A percentile compares a stretch with the other conserved stretches of the same genome.
phyloP scores from a whole-genome alignment of 139 green algal species.

The Coccomyxa sp. region DNA sequence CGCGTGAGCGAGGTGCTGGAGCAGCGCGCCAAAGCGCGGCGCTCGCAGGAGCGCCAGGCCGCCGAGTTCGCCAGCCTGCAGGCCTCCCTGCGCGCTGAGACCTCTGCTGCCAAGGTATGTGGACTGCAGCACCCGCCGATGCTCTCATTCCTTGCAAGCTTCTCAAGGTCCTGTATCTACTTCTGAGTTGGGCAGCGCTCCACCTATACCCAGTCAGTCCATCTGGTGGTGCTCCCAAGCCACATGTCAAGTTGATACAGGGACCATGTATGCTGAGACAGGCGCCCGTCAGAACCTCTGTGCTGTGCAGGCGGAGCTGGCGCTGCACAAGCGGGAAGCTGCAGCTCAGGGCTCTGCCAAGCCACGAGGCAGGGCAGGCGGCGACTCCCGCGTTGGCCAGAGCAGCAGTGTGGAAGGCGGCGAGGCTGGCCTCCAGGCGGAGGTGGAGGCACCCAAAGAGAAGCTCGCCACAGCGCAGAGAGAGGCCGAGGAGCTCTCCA shows the following conservation, averaged over 20 bases:
- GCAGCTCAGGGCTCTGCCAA: background rate
- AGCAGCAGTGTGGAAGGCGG: background rate
- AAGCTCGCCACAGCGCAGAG: conserved; percentile 1
- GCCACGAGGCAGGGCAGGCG: background rate
- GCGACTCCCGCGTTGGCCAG: background rate
- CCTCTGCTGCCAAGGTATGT: conserved; percentile 2
- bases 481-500: background rate
- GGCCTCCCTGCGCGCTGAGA: conserved; percentile 8
- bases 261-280: background rate
- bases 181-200: too few species aligned
- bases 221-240: too few species aligned
- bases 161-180: too few species aligned
- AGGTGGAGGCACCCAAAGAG: conserved; percentile 13
- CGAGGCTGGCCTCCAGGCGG: conserved; percentile 14
- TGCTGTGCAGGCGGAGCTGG: background rate
- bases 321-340: background rate
- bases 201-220: too few species aligned
- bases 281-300: too few species aligned
- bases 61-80: conserved; percentile 14
- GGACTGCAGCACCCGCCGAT: too few species aligned
- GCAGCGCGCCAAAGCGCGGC: conserved; percentile 26
- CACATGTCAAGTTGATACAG: background rate
- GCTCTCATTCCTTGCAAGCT: too few species aligned
- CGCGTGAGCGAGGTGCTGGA: conserved; percentile 31
- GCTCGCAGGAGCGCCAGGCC: conserved; percentile 18